Percentiles rank a stretch among this genome's conserved stretches.
phyloP scores from a whole-genome alignment of 164 flowering plant species.

The Stephania japonica region DNA sequence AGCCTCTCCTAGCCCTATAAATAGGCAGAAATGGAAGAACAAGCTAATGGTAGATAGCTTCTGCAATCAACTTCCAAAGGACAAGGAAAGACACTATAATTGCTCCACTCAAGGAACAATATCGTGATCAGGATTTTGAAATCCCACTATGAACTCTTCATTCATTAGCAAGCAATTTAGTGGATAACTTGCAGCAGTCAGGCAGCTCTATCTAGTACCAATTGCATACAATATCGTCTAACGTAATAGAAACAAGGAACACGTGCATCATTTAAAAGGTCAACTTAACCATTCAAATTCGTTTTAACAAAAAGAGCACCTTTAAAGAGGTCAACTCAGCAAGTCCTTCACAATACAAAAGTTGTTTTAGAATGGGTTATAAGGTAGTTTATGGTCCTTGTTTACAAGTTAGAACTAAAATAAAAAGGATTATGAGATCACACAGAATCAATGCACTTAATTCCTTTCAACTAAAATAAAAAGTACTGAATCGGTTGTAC shows the following conservation, averaged over 20 bases:
- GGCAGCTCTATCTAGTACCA: background rate
- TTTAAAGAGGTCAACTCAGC: no score
- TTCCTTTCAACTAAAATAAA: background rate
- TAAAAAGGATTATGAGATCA: background rate
- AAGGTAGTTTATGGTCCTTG: background rate
- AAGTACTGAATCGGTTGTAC: background rate
- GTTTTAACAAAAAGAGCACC: no score
- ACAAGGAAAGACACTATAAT: slow-evolving; percentile 2
- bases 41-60: background rate
- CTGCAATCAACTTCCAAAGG: background rate
- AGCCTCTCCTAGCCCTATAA: slow-evolving; percentile 9
- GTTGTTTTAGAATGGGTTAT: no score
- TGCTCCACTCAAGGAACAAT: slow-evolving; percentile 5
- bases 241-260: background rate
- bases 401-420: background rate
- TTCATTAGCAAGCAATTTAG: background rate
- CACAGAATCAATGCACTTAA: background rate
- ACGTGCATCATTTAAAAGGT: background rate
- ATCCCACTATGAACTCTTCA: slow-evolving; percentile 4
- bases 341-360: no score
- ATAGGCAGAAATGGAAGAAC: slow-evolving; percentile 7
- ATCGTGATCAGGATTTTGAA: slow-evolving; percentile 5
- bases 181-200: background rate
- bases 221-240: background rate
- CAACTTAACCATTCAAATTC: background rate